phyloP scores from a whole-genome alignment of 2,329 filamentous ascomycete genomes.

The Calonectria multiphialidica region DNA sequence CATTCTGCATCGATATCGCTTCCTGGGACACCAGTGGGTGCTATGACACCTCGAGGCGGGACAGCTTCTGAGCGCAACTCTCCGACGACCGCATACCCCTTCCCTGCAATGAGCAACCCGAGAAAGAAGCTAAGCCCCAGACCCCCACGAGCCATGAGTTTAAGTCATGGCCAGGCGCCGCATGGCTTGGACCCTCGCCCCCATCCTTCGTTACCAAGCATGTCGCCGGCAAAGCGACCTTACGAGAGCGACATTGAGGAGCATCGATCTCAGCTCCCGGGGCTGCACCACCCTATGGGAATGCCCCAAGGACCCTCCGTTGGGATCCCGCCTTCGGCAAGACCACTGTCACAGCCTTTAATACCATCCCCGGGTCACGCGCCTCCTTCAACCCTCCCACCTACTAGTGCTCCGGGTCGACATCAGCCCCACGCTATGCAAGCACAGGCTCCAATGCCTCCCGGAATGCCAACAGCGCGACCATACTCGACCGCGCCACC shows the following conservation, averaged over 20 bases:
- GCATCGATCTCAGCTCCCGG: conserved; percentile 39
- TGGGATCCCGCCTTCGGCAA: conserved; percentile 43
- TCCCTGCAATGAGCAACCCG: conserved; percentile 44
- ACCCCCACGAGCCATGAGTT: conserved; percentile 44
- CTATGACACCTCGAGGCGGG: conserved; percentile 42
- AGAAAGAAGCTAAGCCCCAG: conserved; percentile 49
- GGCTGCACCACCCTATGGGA: conserved; percentile 41
- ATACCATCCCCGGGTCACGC: conserved; percentile 41
- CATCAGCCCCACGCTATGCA: conserved; percentile 33
- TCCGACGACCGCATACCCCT: conserved; percentile 46
- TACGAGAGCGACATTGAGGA: conserved; percentile 47
- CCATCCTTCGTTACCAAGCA: conserved; percentile 32
- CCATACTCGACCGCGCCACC: conserved; percentile 36
- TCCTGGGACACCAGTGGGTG: conserved; percentile 47
- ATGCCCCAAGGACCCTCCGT: conserved; percentile 37
- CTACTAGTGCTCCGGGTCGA: conserved; percentile 35
- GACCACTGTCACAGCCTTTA: conserved; percentile 52
- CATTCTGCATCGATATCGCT: conserved; percentile 50
- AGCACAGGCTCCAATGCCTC: conserved; percentile 36
- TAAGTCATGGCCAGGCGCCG: conserved; percentile 39
- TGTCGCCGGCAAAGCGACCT: conserved; percentile 48
- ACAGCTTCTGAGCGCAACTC: conserved; percentile 49
- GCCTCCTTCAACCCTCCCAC: conserved; percentile 37
- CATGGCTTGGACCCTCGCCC: conserved; percentile 40
- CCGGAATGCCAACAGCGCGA: conserved; percentile 34